These are phyloP conservation scores for Geum urbanum DNA, from an alignment of 306 rosid species.

Conservation along the genomic window DNA sequence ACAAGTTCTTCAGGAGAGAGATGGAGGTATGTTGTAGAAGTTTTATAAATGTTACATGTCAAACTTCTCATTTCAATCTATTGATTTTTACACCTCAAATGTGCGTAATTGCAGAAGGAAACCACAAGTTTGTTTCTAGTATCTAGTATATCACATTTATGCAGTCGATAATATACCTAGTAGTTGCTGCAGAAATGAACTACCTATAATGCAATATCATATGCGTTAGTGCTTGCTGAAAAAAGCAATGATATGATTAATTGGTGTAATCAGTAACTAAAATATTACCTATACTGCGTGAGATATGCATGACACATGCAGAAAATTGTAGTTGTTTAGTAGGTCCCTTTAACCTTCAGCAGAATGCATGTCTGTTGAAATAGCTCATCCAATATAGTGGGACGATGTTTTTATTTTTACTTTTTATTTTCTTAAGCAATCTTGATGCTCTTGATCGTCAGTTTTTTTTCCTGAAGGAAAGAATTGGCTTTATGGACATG, in stretches of 20 bases:
- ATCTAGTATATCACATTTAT: not conserved
- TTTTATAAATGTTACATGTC: slow-evolving; percentile 15
- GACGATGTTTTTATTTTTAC: not conserved
- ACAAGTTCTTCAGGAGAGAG: slow-evolving; percentile 86
- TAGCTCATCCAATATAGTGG: not conserved
- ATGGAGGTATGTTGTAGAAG: slow-evolving; percentile 54
- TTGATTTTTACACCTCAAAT: slow-evolving; percentile 7
- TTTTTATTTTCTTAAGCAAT: not conserved
- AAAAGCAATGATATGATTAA: not conserved
- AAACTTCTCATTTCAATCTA: not conserved
- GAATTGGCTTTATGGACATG: not conserved
- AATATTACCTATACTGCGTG: not conserved
- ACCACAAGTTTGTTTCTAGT: not conserved
- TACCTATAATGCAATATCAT: not conserved
- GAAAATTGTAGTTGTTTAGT: not conserved
- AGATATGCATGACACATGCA: not conserved
- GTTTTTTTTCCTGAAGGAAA: not conserved
- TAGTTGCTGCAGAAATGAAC: not conserved
- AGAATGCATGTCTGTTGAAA: not conserved
- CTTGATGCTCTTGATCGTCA: not conserved
- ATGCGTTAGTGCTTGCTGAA: not conserved
- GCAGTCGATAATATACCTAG: too few relatives aligned
- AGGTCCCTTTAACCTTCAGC: not conserved
- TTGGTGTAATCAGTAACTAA: not conserved
- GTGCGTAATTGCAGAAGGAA: not conserved